These are phyloP conservation scores for Sphagnum fallax DNA, from an alignment of 228 moss, liverwort and hornwort genomes.

Conservation along the genomic window DNA sequence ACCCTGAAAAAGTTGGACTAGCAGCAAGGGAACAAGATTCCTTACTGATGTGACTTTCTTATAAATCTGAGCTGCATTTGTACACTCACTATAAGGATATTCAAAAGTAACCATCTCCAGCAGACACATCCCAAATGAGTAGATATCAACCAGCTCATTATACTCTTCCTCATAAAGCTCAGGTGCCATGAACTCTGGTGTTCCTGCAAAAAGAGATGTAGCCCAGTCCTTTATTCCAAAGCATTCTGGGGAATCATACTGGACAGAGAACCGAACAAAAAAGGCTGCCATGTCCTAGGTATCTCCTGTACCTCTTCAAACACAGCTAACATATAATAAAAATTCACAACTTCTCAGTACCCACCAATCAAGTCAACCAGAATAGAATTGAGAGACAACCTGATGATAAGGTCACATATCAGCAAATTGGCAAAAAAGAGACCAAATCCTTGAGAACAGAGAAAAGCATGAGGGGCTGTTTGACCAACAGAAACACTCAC, in stretches of 20 bases:
- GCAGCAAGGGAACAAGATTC: neutral
- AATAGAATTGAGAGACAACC: no score
- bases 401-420: neutral
- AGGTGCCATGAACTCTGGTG: conserved; percentile 74
- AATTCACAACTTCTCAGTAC: no score
- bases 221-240: neutral
- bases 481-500: no score
- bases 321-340: no score
- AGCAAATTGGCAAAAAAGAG: neutral
- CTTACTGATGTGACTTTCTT: conserved; percentile 64
- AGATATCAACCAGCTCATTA: conserved; percentile 79
- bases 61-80: conserved; percentile 65
- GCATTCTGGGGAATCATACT: neutral
- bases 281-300: no score
- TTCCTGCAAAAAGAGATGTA: conserved; percentile 24
- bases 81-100: conserved; percentile 76
- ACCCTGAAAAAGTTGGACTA: neutral
- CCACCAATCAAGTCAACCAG: no score
- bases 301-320: no score
- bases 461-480: no score
- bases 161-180: conserved; percentile 75
- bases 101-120: conserved; percentile 81
- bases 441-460: neutral
- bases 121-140: conserved; percentile 80
- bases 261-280: no score